Conservation (phyloP, 345 rosid species). For the Eucalyptus erythrocorys region DNA sequence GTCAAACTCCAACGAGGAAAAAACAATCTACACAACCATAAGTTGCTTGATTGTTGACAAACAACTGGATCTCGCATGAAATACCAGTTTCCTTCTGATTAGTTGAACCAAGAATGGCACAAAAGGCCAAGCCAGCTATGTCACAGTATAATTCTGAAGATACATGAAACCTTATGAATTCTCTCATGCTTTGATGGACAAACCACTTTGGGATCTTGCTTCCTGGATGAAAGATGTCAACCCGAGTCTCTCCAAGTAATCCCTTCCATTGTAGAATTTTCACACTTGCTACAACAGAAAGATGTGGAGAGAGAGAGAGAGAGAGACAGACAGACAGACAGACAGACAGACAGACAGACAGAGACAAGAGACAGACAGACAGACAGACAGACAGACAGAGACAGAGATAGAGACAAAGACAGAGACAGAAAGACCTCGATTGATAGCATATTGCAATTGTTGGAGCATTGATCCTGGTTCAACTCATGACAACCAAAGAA, state of each 20-base stretch:
- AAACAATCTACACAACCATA: not conserved
- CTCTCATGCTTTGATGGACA: not conserved
- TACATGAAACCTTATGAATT: not conserved
- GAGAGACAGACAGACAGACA: no score
- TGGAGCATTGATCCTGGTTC: not conserved
- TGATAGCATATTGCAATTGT: not conserved
- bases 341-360: no score
- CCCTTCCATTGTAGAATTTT: accelerated
- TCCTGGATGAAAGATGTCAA: not conserved
- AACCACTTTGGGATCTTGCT: not conserved
- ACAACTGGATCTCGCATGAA: not conserved
- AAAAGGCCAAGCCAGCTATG: not conserved
- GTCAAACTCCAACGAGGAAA: not conserved
- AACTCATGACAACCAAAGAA: not conserved
- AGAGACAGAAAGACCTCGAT: not conserved
- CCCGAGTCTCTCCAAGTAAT: not conserved
- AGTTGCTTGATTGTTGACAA: not conserved
- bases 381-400: not conserved
- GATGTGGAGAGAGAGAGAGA: no score
- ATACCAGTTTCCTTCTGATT: not conserved
- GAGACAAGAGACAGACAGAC: no score
- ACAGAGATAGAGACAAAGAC: no score
- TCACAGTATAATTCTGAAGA: no score
- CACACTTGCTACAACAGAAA: no score
- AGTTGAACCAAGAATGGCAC: not conserved